Evolutionary conservation across 176 grass and related monocot species (phyloP).

Genomic region (barley (Hordeum vulgare)): MorexV3_pseudomolecules_assembly NC_058523.1:512738923-512739422

Average conservation of each 20-base stretch:
- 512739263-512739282: not conserved
- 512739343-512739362: not conserved
- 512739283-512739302: not conserved
- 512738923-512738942: not conserved
- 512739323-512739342: not conserved
- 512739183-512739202: not conserved
- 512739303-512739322: not conserved
- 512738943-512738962: not conserved
- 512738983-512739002: not conserved
- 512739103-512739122: slow-evolving; percentile 22
- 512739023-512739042: slow-evolving; percentile 48
- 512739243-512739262: not conserved
- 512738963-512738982: not conserved
- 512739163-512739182: not conserved
- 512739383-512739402: not conserved
- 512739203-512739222: not conserved
- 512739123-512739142: not conserved
- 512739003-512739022: slow-evolving; percentile 73
- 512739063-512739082: slow-evolving; percentile 66
- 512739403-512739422: not conserved
- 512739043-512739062: slow-evolving; percentile 71
- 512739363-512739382: not conserved
- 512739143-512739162: slow-evolving; percentile 9
- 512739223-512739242: not conserved
- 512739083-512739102: slow-evolving; percentile 70